These are phyloP conservation scores for Persicaria tinctoria DNA, from an alignment of 148 eudicot species.

Conservation along the genomic window DNA sequence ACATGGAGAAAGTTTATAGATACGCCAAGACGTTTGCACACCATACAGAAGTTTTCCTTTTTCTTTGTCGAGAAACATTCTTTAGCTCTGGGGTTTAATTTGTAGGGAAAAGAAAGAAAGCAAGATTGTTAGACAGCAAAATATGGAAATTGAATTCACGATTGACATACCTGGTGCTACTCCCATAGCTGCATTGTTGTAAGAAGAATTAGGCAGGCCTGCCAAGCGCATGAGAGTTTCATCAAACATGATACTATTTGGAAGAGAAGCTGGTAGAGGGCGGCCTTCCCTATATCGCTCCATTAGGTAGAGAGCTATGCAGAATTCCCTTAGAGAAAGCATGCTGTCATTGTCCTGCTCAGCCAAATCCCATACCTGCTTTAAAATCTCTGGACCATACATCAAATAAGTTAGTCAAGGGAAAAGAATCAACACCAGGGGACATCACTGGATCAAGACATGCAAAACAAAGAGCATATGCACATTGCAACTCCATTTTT, in stretches of 20 bases:
- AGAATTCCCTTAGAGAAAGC: conserved; percentile 95
- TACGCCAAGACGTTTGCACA: background rate
- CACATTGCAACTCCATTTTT: conserved; percentile 2
- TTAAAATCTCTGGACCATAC: conserved; percentile 58
- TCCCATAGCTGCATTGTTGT: conserved; percentile 63
- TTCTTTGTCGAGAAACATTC: background rate
- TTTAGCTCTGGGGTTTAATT: background rate
- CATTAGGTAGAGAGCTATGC: conserved; percentile 89
- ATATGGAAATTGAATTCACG: background rate
- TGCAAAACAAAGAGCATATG: background rate
- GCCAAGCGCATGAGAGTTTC: conserved; percentile 76
- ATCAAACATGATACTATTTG: conserved; percentile 72
- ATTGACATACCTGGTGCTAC: conserved; percentile 38
- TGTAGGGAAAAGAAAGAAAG: background rate
- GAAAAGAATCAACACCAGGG: background rate
- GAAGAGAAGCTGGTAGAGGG: conserved; percentile 76
- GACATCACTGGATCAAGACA: background rate
- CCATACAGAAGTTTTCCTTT: background rate
- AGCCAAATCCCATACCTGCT: conserved; percentile 97
- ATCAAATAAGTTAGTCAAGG: conserved; percentile 8
- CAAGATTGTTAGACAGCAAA: background rate
- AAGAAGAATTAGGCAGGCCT: conserved; percentile 60
- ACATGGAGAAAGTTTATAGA: background rate
- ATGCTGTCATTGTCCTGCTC: conserved; percentile 98
- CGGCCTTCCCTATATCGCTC: conserved; percentile 93